Base-by-base conservation (phyloP, 495 filamentous ascomycete genomes). In the Talaromyces stipitatus region DNA sequence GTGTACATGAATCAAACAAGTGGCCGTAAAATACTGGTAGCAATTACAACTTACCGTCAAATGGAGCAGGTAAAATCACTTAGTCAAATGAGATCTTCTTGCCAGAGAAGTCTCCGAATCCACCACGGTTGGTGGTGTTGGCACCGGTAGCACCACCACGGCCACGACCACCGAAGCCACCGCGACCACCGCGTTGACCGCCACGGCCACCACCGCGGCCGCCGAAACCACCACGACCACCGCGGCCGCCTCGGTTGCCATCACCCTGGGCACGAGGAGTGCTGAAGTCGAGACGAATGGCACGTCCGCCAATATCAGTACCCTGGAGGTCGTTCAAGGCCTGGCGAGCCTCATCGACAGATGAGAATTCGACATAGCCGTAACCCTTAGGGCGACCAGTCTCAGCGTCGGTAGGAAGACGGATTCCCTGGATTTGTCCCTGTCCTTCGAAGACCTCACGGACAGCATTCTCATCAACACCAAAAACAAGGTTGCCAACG, bases 321-420 rank as follows among this genome's bases (percentile, higher is more conserved):
- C 94, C 94, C 53, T 86, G 83, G 70, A 90, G 85, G n/a, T 75
- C 74, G 62, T 85, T 81, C 58, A 88, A 85, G 26, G 87, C 94
- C 55, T 72, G 71, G 73, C 86, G 87, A 54, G 94, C 90, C 65
- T 97, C 92, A 10, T 96, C 94, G 52, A 95, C 73, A 11, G 86
- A 89, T 38, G 73, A 71, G 78, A 89, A 96, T 63, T 86, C 85
- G 51, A 98, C 86, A 70, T 98, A 98, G 48, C 89, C 95, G 69
- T 95, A 97, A 54, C 94, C 94, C 83, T 97, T 97, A 68, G 83
- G 87, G 55, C 85, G 83, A 48, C 92, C 94, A 58, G 85, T 82
- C 28, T 96, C 91, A 79, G 73, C 79, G 66, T 97, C 90, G 57
- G 92, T 97, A 43, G 95, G 95, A 51, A 98, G 85, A 63, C 91